These are phyloP conservation scores for Ophiostoma ulmi DNA, from an alignment of 2,329 filamentous ascomycete species.

Conservation along the genomic window DNA sequence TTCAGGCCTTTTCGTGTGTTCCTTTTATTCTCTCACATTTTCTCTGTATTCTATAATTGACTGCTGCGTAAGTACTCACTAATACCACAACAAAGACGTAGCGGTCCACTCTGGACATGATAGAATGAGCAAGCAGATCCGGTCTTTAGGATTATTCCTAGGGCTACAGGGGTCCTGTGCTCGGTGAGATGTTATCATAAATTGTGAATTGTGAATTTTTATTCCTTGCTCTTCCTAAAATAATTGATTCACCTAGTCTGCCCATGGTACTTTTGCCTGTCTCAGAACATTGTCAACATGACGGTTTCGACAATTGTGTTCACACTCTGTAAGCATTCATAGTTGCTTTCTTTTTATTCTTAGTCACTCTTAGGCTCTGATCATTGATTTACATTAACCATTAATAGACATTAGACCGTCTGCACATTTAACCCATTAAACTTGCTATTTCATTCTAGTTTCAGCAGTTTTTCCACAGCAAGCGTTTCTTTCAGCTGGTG, in stretches of 20 bases:
- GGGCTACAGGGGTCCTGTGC: neutral
- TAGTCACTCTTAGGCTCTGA: neutral
- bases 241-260: too few species aligned
- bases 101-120: neutral
- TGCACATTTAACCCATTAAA: neutral
- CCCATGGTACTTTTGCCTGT: neutral
- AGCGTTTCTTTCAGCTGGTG: conserved; percentile 12
- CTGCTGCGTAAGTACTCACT: neutral
- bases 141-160: neutral
- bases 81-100: neutral
- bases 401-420: neutral
- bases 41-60: neutral
- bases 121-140: neutral
- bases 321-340: neutral
- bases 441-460: neutral
- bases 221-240: too few species aligned
- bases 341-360: neutral
- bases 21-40: neutral
- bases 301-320: neutral
- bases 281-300: neutral
- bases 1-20: neutral
- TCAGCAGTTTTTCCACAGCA: conserved; percentile 6
- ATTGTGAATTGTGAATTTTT: neutral
- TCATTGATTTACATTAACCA: neutral
- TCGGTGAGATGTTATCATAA: neutral